Evolutionary conservation across 2,329 filamentous ascomycete species (phyloP), one percentile per base, ranked within the genome.

Genomic region (Aspergillus ochraceus): DNA sequence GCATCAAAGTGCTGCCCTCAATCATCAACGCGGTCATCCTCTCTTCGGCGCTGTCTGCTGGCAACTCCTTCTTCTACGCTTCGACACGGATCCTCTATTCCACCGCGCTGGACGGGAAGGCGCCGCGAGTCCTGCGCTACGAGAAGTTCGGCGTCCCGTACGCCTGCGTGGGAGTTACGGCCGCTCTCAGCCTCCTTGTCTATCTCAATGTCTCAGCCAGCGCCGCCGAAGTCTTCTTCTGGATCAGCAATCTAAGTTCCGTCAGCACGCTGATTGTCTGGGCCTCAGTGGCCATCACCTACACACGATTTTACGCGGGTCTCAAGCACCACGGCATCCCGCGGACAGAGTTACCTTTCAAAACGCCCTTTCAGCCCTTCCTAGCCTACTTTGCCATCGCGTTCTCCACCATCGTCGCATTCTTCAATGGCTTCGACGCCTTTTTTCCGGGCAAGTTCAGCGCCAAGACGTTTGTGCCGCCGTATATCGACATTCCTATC

Each of bases 401-500:
- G 19, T 70, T 86, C 46, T 81, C 89, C 29, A 68, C 73, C 1
- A 73, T 90, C 19, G 77, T 91, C 9, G 86, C 83, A 2, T 73
- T 91, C 6, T 86, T 88, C 62, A 89, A 89, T 64, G 88, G 88
- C 1, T 91, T 90, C 73, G 81, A 86, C 39, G 59, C 60, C 2
- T 70, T 69, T 36, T 67, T 69, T 20, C 60, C 64, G 2, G 62
- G 65, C 0, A 56, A 63, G 30, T 69, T 64, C 24, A 65, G 54
- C 47, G 83, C 88, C 20, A 90, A 91, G 70, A 86, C 85, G 70
- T 84, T 85, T 0, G 75, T 80, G 49, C 83, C 83, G 0, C 78
- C 82, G 0, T 88, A 88, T 65, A 77, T 86, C 17, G 84, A 84
- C 19, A 82, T 88, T 22, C 83, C 83, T 0, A 79, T 85, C 32